Evolutionary conservation across 176 grass and related monocot genomes (phyloP), one percentile per base, ranked within the genome.

Genomic region (maize (Zea mays)): DNA sequence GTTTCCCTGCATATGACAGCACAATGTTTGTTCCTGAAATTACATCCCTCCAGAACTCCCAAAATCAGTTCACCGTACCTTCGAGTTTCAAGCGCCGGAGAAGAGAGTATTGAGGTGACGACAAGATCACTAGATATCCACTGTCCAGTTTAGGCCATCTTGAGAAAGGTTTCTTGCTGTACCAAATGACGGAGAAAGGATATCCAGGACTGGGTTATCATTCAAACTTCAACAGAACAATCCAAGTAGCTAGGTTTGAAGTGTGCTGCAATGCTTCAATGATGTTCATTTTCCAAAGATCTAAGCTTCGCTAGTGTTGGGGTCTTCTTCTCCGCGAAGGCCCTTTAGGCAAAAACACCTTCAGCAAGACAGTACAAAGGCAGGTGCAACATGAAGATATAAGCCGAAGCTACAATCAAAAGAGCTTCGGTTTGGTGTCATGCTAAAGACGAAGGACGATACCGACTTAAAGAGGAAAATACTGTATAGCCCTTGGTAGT

Each of bases 11-110:
- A 15, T 86, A 85, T 7, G 83, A 88, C 57, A 74, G 66, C 16
- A 55, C 88, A 20, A 85, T 82, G 65, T 90, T 86, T 33, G 91
- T 93, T 7, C 88, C 91, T 13, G 83, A 93, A 48, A 55, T 90
- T 70, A 73, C 76, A 52, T 80, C 67, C 66, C 38, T 54, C 20
- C 47, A 79, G 35, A 67, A 15, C 62, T 81, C 73, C 39, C 65
- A 75, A 67, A 79, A 81, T 62, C 44, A 71, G 16, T 61, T 66
- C 13, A 8, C 38, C 8, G 35, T 73, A 44, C 42, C 85, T 42
- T 33, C 61, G 16, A 21, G 64, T n/a, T 58, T 70, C 38, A 93
- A 93, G 85, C 78, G 78, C 34, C 62, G 58, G 13, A 82, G 83
- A 69, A 82, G 78, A 42, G 57, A 84, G 75, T 85, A 81, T 71